Evolutionary conservation across 2,329 filamentous ascomycete genomes (phyloP).

Genomic region (Aspergillus fumigatiaffinis): DNA sequence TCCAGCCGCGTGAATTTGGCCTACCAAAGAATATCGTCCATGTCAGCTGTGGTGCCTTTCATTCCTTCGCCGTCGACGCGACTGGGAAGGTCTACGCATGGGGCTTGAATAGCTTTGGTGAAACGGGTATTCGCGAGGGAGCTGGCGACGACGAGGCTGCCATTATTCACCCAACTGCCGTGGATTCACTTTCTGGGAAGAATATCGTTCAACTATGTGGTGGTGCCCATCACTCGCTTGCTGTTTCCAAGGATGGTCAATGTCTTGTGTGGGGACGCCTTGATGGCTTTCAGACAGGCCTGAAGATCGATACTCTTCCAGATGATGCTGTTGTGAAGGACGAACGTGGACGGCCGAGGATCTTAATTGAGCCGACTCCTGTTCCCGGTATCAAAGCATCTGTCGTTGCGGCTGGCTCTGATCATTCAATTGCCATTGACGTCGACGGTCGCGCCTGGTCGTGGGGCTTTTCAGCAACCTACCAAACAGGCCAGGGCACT

Average conservation of each 20-base stretch:
- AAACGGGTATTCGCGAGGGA: conserved; percentile 64
- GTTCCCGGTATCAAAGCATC: conserved; percentile 58
- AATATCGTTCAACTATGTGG: conserved; percentile 67
- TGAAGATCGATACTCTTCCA: conserved; percentile 54
- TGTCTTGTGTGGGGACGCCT: conserved; percentile 59
- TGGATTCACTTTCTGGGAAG: conserved; percentile 61
- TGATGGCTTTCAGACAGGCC: conserved; percentile 58
- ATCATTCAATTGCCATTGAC: conserved; percentile 70
- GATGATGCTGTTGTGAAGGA: conserved; percentile 62
- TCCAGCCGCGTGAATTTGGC: conserved; percentile 55
- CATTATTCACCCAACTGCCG: conserved; percentile 66
- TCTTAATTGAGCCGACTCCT: conserved; percentile 63
- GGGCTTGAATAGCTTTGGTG: conserved; percentile 84
- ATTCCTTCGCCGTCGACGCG: conserved; percentile 71
- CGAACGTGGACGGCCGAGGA: conserved; percentile 62
- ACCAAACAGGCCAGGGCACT: conserved; percentile 73
- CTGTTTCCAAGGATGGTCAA: conserved; percentile 50
- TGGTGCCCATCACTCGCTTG: conserved; percentile 70
- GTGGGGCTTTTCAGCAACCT: conserved; percentile 78
- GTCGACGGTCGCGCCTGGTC: conserved; percentile 66
- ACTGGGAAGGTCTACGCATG: conserved; percentile 71
- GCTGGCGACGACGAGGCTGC: conserved; percentile 67
- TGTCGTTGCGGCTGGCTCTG: conserved; percentile 61
- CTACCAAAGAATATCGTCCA: conserved; percentile 56
- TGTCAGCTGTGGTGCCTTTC: conserved; percentile 70